These are phyloP conservation scores for Botrytis sinoallii DNA, from an alignment of 2,329 filamentous ascomycete genomes.

Conservation along the genomic window DNA sequence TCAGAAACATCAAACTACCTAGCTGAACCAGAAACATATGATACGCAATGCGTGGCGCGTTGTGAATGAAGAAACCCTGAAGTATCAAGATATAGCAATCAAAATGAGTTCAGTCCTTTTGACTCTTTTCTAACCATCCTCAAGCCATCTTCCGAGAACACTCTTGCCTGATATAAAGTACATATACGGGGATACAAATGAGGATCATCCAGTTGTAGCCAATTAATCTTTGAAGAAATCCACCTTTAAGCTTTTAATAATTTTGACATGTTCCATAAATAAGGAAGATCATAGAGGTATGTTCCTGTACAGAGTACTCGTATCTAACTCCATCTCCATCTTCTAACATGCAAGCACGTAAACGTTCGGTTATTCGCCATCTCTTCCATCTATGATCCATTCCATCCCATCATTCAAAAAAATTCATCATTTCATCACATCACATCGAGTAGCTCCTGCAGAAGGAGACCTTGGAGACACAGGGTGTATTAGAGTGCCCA, in stretches of 20 bases:
- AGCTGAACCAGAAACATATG: neutral
- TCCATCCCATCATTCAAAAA: neutral
- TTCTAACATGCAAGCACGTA: neutral
- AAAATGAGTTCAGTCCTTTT: neutral
- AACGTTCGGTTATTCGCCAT: neutral
- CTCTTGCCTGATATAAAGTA: neutral
- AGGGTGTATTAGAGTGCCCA: neutral
- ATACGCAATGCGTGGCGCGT: neutral
- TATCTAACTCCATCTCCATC: neutral
- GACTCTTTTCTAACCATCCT: neutral
- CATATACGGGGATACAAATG: slow-evolving; percentile 9
- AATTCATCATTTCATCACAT: neutral
- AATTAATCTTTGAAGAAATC: neutral
- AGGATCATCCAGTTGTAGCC: slow-evolving; percentile 8
- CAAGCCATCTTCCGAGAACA: neutral
- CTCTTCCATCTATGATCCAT: neutral
- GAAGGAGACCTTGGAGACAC: neutral
- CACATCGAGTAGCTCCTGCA: neutral
- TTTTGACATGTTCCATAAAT: slow-evolving; percentile 6
- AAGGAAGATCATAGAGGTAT: neutral
- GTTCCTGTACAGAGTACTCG: neutral
- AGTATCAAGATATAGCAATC: neutral
- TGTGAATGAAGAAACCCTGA: neutral
- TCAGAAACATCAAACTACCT: neutral
- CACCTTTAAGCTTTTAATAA: neutral